Conservation (phyloP, 2,329 filamentous ascomycete species). For the Graphiopsis chlorocephala region DNA sequence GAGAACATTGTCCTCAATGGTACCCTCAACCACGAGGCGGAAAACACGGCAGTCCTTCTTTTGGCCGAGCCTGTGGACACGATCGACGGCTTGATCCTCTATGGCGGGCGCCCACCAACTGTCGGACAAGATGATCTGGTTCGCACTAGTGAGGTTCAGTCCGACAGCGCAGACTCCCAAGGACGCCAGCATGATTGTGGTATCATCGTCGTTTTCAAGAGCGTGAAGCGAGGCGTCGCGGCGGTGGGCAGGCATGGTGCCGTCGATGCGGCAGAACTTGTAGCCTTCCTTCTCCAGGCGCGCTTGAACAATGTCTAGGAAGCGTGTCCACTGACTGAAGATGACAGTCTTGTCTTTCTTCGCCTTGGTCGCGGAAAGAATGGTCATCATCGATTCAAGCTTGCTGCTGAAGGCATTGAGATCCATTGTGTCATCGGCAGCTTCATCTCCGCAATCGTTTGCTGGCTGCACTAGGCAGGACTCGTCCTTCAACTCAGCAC, state of each 20-base stretch:
- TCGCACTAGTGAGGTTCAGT: slow-evolving; percentile 79
- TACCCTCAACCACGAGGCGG: slow-evolving; percentile 75
- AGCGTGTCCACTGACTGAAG: slow-evolving; percentile 76
- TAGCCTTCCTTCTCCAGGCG: slow-evolving; percentile 62
- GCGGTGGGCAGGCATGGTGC: slow-evolving; percentile 66
- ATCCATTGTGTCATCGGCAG: slow-evolving; percentile 47
- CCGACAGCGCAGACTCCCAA: slow-evolving; percentile 81
- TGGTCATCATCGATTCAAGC: slow-evolving; percentile 73
- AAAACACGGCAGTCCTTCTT: slow-evolving; percentile 75
- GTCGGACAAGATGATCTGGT: slow-evolving; percentile 80
- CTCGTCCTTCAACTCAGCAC: slow-evolving; percentile 61
- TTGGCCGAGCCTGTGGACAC: slow-evolving; percentile 83
- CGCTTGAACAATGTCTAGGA: slow-evolving; percentile 68
- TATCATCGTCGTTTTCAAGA: slow-evolving; percentile 65
- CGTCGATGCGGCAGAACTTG: slow-evolving; percentile 71
- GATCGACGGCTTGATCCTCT: slow-evolving; percentile 86
- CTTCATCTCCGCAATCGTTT: slow-evolving; percentile 48
- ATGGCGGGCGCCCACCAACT: slow-evolving; percentile 93
- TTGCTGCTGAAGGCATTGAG: slow-evolving; percentile 72
- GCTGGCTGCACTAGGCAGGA: slow-evolving; percentile 64
- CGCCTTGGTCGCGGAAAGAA: slow-evolving; percentile 66
- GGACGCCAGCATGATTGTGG: slow-evolving; percentile 76
- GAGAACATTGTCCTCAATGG: slow-evolving; percentile 77
- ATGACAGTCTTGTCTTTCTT: slow-evolving; percentile 66
- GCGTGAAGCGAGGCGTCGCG: slow-evolving; percentile 70